Base-by-base conservation (phyloP, 257 asterid genomes). In the Penstemon barbatus region DNA sequence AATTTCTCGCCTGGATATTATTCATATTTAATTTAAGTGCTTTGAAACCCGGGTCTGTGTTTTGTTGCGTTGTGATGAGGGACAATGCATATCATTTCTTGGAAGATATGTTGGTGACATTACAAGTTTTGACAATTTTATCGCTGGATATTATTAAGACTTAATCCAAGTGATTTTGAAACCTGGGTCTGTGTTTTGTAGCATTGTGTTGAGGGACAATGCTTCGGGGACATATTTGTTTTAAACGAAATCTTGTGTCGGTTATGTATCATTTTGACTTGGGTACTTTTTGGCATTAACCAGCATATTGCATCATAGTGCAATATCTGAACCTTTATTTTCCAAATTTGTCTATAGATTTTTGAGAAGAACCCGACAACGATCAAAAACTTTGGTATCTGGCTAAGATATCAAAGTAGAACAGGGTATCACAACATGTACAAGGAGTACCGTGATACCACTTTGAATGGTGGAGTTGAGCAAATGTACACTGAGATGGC, bases 401-500 rank as follows among this genome's bases (percentile, higher is more conserved):
- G 97, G 97, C 71, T 91, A 78, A 84, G 96, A 44, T 88, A 88
- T 80, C 97, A 91, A 71, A 91, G 97, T 46, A 81, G 97, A 64
- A 91, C 97, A 0, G 96, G 96, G 19, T 91, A 91, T 44, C 97
- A 91, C 75, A 88, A 91, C 70, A 91, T 91, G 97, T 88, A 91
- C 82, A 88, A 88, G 82, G 97, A 88, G 85, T 91, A 85, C 78
- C 88, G 97, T 42, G 97, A 88, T 10, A 91, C 96, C 55, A 91
- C 97, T 37, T 66, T 91, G 85, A 91, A 91, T n/a, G 97, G 96
- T 5, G 89, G 72, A 4, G 92, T 88, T 25, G 97, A 89, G 76
- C 97, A 91, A 80, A 91, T 91, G 97, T 91, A 91, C 72, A 88
- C 86, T 8, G 96, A 91, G 85, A 91, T 91, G 97, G 97, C 97